These are phyloP conservation scores for Metschnikowia borealis DNA, from an alignment of 805 yeast species.

Conservation along the genomic window DNA sequence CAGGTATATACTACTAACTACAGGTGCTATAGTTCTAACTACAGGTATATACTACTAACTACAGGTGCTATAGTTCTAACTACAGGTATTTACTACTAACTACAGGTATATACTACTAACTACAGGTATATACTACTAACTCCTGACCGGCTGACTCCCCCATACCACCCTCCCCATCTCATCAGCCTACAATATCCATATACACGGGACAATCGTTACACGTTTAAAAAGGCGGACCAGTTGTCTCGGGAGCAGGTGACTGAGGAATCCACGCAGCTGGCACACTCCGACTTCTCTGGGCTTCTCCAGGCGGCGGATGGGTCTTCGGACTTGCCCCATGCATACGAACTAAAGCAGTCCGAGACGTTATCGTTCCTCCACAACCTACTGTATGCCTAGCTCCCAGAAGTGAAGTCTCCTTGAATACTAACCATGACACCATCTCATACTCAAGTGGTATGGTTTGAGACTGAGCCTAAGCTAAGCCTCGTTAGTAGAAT, in stretches of 20 bases:
- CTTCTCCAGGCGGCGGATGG: constrained; percentile 2
- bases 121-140: no score
- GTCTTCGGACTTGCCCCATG: constrained; percentile 17
- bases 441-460: no score
- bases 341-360: constrained; percentile 38
- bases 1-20: no score
- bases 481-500: no score
- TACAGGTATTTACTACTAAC: no score
- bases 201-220: not conserved
- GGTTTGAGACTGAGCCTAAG: no score
- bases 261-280: constrained; percentile 5
- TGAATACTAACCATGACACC: no score
- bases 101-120: no score
- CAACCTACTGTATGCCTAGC: constrained; percentile 38
- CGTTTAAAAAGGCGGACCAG: constrained; percentile 13
- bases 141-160: not conserved
- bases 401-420: no score
- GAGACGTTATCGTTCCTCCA: constrained; percentile 40
- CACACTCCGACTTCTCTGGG: constrained; percentile 5
- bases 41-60: no score
- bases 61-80: no score
- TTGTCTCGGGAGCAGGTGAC: constrained; percentile 13
- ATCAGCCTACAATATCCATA: not conserved
- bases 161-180: not conserved
- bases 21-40: no score